Evolutionary conservation across 2,329 filamentous ascomycete genomes (phyloP), one percentile per base, ranked within the genome.

Genomic region (Fusarium chlamydosporum): DNA sequence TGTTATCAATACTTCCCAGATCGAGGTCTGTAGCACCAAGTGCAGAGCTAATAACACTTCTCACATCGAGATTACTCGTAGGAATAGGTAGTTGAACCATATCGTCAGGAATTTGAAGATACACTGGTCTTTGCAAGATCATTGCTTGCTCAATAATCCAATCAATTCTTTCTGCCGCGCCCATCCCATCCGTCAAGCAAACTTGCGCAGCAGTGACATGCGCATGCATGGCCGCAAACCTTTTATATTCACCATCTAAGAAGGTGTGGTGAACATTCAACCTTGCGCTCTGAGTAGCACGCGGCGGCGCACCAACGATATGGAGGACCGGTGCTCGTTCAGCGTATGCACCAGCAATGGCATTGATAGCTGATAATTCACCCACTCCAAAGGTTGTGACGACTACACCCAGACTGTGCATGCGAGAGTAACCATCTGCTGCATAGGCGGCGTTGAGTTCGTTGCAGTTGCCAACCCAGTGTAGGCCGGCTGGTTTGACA

Each of bases 391-490:
- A 63, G 0, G 60, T 63, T 0, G 60, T 63, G 10, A 63, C 33
- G 4, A 63, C 60, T 0, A 54, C 60, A 0, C 58, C 54, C 4
- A 63, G 35, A 6, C 42, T 38, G 3, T 63, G 35, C 0, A 63
- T 63, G 0, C 60, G 48, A 4, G 58, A 63, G 37, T 63, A 63
- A 1, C 48, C 60, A n/a, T 63, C 58, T 11, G 60, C 58, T 4
- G 60, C 13, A 2, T 63, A 63, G 0, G 60, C 50, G 1, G 60
- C 60, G 6, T 63, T 63, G 1, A 63, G 57, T 2, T 63, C 60
- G 4, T 63, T 63, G 50, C 60, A 63, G 33, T 63, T 63, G 4
- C 60, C 60, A 7, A 63, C 15, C 60, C 60, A 63, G 7, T 38
- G 53, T 3, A 63, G 38, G 5, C 60, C 60, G 6, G 58, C 53